Conservation (phyloP, 1,284 basidiomycete species). For the Pterula multifida region DNA sequence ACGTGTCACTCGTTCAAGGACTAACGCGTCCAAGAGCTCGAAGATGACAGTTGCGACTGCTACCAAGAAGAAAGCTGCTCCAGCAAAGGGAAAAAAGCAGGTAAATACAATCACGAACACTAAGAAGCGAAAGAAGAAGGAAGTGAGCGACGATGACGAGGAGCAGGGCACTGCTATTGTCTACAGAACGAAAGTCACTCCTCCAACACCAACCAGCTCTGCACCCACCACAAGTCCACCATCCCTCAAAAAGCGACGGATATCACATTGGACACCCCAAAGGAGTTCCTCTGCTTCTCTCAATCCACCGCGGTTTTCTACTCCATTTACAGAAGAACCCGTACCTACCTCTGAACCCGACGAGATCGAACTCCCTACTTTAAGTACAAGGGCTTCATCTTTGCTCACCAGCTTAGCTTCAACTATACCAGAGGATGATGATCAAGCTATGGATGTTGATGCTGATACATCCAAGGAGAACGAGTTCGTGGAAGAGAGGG, state of each 20-base stretch:
- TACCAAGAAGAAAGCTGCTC: background rate
- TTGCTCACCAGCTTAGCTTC: background rate
- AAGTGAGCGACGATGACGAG: background rate
- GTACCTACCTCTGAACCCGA: background rate
- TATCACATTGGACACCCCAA: background rate
- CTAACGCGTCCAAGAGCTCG: background rate
- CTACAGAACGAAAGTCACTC: background rate
- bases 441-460: background rate
- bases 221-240: background rate
- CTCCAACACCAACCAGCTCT: background rate
- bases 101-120: background rate
- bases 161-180: background rate
- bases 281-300: background rate
- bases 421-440: background rate
- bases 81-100: background rate
- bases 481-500: conserved; percentile 6
- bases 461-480: background rate
- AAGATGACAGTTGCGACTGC: background rate
- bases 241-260: background rate
- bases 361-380: background rate
- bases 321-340: background rate
- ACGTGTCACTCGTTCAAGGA: background rate
- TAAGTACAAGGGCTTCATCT: background rate
- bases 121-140: background rate
- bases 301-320: background rate